Evolutionary conservation across 2,329 filamentous ascomycete genomes (phyloP), one percentile per base, ranked within the genome.

Genomic region (Colletotrichum graminicola): DNA sequence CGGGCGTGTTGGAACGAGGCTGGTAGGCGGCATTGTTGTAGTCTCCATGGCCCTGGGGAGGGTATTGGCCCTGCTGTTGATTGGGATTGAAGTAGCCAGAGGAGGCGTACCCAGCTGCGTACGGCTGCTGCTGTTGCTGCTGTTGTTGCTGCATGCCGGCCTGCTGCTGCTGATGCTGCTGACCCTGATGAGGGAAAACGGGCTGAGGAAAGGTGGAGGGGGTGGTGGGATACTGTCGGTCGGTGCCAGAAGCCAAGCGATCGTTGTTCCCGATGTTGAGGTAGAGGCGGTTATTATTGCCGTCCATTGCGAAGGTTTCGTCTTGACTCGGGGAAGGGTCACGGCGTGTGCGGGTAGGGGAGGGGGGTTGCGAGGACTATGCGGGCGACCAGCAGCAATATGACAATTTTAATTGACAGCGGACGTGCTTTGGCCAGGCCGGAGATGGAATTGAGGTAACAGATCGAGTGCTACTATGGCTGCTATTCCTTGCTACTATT

Each of bases 161-260:
- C 62, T 74, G 75, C 51, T 76, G 75, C 68, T 76, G 76, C 59
- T 79, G 74, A 65, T 76, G 75, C 60, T 83, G 83, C 63, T 76
- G 77, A 62, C 80, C 76, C 36, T 78, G 75, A 52, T 79, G 77
- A 69, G 86, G 84, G 75, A 88, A 89, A 80, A 97, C 93, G 72
- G 95, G 95, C 84, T 98, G 95, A 16, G 95, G 95, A 79, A 98
- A 98, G 71, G 95, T 97, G 75, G 95, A 98, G 63, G 95, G 95
- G 12, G 95, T 98, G 64, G 95, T 94, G 76, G 92, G 93, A 86
- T 93, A 94, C 75, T 90, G 86, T 79, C 92, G 88, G 80, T 92
- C 92, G 80, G 86, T 87, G 77, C 82, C 77, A 67, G 89, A 82
- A 73, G 86, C 84, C 71, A 90, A 87, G 77, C 90, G 89, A 76